Evolutionary conservation across 441 rosid genomes (phyloP), one percentile per base, ranked within the genome.

Genomic region (Adansonia rubrostipa): DNA sequence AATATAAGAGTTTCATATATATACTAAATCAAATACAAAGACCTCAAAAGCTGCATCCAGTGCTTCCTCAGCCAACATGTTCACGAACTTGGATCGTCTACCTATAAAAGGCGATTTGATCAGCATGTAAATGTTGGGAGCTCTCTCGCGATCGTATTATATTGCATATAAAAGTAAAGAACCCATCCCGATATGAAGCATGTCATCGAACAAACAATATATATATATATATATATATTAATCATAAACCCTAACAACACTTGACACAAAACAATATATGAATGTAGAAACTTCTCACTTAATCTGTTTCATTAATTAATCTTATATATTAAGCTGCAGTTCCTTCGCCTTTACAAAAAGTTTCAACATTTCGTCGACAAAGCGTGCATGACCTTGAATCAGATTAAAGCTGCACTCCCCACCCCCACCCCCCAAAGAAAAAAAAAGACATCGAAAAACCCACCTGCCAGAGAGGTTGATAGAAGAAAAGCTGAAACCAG

Each of bases 401-500:
- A 71, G 13, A 28, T 11, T 33, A 84, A 66, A 56, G 79, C 73
- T 22, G 81, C 83, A 76, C 42, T 24, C n/a, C 57, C 36, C 36
- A 2, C 3, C 36, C 36, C 2, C 2, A n/a, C 28, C 36, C 36
- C 36, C 36, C 36, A 28, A 2, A 28, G 2, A 28, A 3, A 28
- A 28, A 28, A 28, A 28, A 24, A 74, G 66, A 48, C 15, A 69
- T 44, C 66, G 20, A 56, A 68, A 33, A 60, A 69, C 73, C 76
- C 78, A 85, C 96, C 93, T 90, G 96, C 89, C 80, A 81, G 80
- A 74, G 89, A 88, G 82, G 88, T 78, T 60, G 93, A 87, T n/a
- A 88, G 62, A 57, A 86, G 79, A 57, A 90, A 81, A 44, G 87
- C 86, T 71, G 89, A 87, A 76, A 89, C 51, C 73, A 94, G 85